Percentiles rank a stretch among this genome's conserved stretches.
These are phyloP conservation scores for Polytrichum commune DNA, from an alignment of 225 moss, liverwort and hornwort genomes.

Conservation along the genomic window DNA sequence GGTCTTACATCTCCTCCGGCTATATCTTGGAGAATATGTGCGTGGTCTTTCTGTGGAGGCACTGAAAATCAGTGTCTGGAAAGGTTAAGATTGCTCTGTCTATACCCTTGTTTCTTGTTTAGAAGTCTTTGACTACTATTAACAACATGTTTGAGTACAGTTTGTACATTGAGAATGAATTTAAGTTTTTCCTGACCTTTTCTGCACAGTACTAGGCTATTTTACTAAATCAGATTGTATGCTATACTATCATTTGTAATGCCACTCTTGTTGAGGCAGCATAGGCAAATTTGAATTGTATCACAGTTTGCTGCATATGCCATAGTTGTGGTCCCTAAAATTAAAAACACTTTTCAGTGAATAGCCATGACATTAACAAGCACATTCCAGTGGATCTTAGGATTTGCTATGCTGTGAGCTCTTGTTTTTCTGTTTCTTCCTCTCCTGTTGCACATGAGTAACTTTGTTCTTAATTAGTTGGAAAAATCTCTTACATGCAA, in stretches of 20 bases:
- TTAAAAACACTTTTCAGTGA: not conserved
- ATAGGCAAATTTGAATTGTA: not conserved
- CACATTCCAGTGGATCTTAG: too few species aligned
- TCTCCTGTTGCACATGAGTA: not conserved
- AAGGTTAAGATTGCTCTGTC: constrained; percentile 45
- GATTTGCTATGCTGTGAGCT: too few species aligned
- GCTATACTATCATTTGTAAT: too few species aligned
- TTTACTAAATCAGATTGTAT: too few species aligned
- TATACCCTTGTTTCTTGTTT: not conserved
- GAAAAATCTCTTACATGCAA: too few species aligned
- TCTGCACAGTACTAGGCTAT: too few species aligned
- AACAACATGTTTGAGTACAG: too few species aligned
- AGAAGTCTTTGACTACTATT: too few species aligned
- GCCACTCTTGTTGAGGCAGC: not conserved
- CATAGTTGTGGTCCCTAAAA: not conserved
- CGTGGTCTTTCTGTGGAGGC: constrained; percentile 97
- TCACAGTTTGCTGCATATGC: not conserved
- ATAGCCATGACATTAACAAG: too few species aligned
- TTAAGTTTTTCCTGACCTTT: too few species aligned
- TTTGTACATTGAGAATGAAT: too few species aligned
- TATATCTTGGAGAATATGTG: constrained; percentile 97
- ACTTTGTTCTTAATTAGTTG: not conserved
- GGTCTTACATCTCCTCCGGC: constrained; percentile 94
- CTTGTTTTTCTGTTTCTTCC: too few species aligned
- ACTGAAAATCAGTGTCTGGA: constrained; percentile 97